Percentiles rank a stretch among this genome's conserved stretches.
phyloP scores from a whole-genome alignment of 2,329 filamentous ascomycete species.

The Xylariales sp. region DNA sequence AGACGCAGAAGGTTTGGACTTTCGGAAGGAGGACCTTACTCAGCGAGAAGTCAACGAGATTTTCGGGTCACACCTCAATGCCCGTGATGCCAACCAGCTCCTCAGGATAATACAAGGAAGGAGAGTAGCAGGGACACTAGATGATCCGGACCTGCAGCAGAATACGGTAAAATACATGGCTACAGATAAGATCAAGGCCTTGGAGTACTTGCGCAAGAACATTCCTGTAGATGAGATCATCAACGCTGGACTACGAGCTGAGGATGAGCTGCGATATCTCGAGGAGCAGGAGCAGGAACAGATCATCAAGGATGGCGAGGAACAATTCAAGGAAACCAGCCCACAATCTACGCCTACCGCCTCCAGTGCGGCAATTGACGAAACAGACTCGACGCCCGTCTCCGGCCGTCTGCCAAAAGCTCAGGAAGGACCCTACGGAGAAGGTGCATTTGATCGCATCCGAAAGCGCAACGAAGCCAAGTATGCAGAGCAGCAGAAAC shows the following conservation, averaged over 20 bases:
- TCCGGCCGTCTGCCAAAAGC: slow-evolving; percentile 20
- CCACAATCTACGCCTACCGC: slow-evolving; percentile 10
- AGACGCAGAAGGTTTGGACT: slow-evolving; percentile 51
- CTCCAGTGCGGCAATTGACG: slow-evolving; percentile 3
- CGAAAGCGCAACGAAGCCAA: slow-evolving; percentile 48
- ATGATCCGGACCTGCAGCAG: slow-evolving; percentile 48
- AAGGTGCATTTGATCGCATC: slow-evolving; percentile 52
- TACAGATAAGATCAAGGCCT: slow-evolving; percentile 38
- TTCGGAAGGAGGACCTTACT: slow-evolving; percentile 44
- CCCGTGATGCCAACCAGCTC: slow-evolving; percentile 45
- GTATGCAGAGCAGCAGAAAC: slow-evolving; percentile 41
- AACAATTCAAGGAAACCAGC: slow-evolving; percentile 12
- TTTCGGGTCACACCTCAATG: slow-evolving; percentile 45
- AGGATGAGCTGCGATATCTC: slow-evolving; percentile 55
- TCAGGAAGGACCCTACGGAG: slow-evolving; percentile 51
- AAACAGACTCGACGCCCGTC: slow-evolving; percentile 9
- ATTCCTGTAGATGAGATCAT: slow-evolving; percentile 56
- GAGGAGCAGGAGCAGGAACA: slow-evolving; percentile 30
- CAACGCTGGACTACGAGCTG: slow-evolving; percentile 57
- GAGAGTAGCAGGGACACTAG: slow-evolving; percentile 58
- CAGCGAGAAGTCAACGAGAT: slow-evolving; percentile 40
- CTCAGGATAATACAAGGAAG: slow-evolving; percentile 58
- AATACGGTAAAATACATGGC: slow-evolving; percentile 42
- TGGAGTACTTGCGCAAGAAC: slow-evolving; percentile 51
- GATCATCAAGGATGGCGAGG: too few species aligned